Conservation (phyloP, 2,329 filamentous ascomycete genomes). For the Aspergillus transmontanensis region DNA sequence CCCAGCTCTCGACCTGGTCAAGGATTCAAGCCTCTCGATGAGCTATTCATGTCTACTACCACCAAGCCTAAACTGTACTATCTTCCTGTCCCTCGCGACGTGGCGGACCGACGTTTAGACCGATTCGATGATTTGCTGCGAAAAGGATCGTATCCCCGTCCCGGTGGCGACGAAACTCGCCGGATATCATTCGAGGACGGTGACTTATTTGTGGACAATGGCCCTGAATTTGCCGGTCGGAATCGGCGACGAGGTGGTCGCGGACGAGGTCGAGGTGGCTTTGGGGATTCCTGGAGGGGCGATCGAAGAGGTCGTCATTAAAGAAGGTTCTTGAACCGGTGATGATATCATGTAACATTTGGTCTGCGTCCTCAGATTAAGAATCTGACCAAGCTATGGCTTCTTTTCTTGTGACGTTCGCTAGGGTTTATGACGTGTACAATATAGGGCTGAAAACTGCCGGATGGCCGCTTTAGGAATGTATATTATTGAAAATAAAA, state of each 20-base stretch:
- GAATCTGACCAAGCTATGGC: not conserved
- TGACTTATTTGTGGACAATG: conserved; percentile 69
- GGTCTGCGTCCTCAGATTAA: not conserved
- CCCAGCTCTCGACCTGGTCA: conserved; percentile 33
- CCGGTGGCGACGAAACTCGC: conserved; percentile 59
- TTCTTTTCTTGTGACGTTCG: not conserved
- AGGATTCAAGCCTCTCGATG: conserved; percentile 60
- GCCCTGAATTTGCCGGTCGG: conserved; percentile 57
- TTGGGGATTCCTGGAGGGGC: conserved; percentile 25
- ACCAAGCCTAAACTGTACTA: conserved; percentile 68
- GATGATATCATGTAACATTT: conserved; percentile 1
- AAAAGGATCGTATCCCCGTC: conserved; percentile 39
- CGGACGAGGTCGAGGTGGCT: conserved; percentile 32
- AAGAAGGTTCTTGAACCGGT: not conserved
- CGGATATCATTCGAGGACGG: conserved; percentile 73
- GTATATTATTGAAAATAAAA: not conserved
- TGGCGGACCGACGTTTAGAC: conserved; percentile 67
- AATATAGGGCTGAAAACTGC: too few species aligned
- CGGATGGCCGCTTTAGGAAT: not conserved
- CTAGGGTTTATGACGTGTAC: not conserved
- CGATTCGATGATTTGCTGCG: conserved; percentile 52
- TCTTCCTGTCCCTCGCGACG: conserved; percentile 64
- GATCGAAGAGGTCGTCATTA: conserved; percentile 15
- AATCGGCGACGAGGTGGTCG: conserved; percentile 35
- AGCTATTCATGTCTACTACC: conserved; percentile 61